These are phyloP conservation scores for Fraxinus dipetala DNA, from an alignment of 305 asterid genomes.

Conservation along the genomic window DNA sequence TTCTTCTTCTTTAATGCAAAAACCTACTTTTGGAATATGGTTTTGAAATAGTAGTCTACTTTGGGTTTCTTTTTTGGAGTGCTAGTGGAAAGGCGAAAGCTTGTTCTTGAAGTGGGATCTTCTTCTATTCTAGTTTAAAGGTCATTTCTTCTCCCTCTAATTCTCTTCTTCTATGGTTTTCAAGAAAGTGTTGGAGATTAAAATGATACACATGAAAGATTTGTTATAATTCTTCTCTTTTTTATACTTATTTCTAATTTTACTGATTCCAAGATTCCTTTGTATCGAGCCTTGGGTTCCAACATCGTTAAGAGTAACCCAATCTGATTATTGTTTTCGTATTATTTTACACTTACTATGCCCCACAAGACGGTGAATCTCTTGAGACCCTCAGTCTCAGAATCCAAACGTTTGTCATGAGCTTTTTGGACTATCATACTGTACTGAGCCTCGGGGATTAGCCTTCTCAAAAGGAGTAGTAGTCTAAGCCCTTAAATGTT, in stretches of 20 bases:
- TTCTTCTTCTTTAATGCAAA: slow-evolving; percentile 26
- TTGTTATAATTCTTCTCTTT: background rate
- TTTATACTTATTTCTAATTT: background rate
- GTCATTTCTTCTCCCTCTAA: slow-evolving; percentile 17
- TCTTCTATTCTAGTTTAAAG: slow-evolving; percentile 22
- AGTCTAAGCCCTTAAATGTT: background rate
- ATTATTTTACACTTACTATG: background rate
- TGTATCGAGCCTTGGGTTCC: background rate
- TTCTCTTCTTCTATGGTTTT: slow-evolving; percentile 12
- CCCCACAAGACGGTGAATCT: background rate
- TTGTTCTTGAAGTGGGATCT: slow-evolving; percentile 19
- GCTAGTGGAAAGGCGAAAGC: background rate
- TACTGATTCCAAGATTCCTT: background rate
- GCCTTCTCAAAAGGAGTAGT: background rate
- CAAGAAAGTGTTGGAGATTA: background rate
- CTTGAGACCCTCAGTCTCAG: background rate
- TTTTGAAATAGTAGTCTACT: slow-evolving; percentile 16
- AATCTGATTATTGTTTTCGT: background rate
- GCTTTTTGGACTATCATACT: background rate
- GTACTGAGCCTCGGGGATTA: background rate
- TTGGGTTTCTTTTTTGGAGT: background rate
- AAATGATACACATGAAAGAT: background rate
- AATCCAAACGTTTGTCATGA: background rate
- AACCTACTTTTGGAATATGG: slow-evolving; percentile 25
- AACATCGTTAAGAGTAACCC: background rate